Evolutionary conservation across 2,329 filamentous ascomycete genomes (phyloP).

Genomic region (Hymenotorrendiella dingleyae): DNA sequence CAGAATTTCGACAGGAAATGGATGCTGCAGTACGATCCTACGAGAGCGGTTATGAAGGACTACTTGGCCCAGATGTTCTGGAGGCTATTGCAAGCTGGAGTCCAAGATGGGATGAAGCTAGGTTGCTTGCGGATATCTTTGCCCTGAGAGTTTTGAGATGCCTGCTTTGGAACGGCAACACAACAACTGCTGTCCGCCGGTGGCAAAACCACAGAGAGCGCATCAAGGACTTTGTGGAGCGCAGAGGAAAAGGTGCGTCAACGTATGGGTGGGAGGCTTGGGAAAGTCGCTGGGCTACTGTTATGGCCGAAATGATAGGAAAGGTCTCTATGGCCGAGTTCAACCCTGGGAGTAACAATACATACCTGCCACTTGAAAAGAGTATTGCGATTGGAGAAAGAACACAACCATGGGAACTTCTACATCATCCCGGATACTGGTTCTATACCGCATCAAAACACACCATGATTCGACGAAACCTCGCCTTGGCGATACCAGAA

Average conservation of each 20-base stretch:
- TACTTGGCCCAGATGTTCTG: conserved; percentile 78
- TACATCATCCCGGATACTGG: conserved; percentile 65
- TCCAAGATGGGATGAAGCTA: conserved; percentile 85
- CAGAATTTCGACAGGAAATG: conserved; percentile 90
- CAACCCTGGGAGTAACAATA: conserved; percentile 35
- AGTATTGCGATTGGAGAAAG: conserved; percentile 47
- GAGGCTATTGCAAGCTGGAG: conserved; percentile 88
- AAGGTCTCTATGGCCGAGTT: conserved; percentile 47
- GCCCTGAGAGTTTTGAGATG: conserved; percentile 78
- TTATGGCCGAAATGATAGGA: conserved; percentile 57
- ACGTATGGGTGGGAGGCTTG: conserved; percentile 95
- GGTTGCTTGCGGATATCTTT: conserved; percentile 76
- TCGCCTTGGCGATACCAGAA: conserved; percentile 53
- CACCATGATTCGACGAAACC: conserved; percentile 43
- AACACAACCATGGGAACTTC: conserved; percentile 55
- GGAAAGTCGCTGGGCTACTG: conserved; percentile 67
- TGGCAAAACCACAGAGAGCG: conserved; percentile 75
- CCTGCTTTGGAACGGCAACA: conserved; percentile 71
- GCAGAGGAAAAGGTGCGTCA: conserved; percentile 74
- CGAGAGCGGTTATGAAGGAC: conserved; percentile 76
- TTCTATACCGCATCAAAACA: conserved; percentile 56
- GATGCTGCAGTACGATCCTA: conserved; percentile 81
- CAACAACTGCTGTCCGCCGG: conserved; percentile 70
- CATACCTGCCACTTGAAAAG: conserved; percentile 55
- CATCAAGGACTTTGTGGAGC: conserved; percentile 71